Evolutionary conservation across 805 yeast genomes (phyloP).

Genomic region (Komagataella pseudopastoris): DNA sequence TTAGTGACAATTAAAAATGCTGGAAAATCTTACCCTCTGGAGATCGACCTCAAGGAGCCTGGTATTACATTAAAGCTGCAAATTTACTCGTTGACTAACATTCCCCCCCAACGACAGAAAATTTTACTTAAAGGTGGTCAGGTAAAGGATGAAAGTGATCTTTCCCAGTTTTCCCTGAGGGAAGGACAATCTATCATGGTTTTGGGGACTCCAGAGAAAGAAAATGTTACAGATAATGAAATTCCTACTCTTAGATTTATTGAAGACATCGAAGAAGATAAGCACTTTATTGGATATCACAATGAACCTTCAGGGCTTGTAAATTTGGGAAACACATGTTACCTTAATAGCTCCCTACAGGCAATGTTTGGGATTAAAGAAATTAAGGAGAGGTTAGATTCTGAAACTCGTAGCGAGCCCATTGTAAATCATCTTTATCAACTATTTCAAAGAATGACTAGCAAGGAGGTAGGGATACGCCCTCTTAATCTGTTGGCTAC

Average conservation of each 20-base stretch:
- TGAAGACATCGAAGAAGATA: constrained; percentile 50
- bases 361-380: constrained; percentile 34
- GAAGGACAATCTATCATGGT: constrained; percentile 68
- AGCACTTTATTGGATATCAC: constrained; percentile 21
- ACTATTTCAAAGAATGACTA: constrained; percentile 28
- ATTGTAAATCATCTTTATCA: constrained; percentile 23
- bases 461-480: constrained; percentile 32
- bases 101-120: constrained; percentile 86
- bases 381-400: constrained; percentile 17
- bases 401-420: constrained; percentile 12
- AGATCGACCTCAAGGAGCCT: constrained; percentile 36
- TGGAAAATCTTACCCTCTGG: constrained; percentile 51
- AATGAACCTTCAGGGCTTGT: constrained; percentile 50
- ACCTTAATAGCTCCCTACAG: constrained; percentile 59
- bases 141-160: constrained; percentile 48
- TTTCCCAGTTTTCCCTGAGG: constrained; percentile 41
- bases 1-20: constrained; percentile 45
- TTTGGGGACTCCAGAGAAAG: constrained; percentile 77
- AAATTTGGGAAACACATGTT: constrained; percentile 70
- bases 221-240: constrained; percentile 26
- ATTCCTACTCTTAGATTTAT: constrained; percentile 46
- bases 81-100: constrained; percentile 60
- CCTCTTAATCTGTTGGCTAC: constrained; percentile 58
- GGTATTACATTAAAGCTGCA: constrained; percentile 56
- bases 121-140: constrained; percentile 85